Conservation (phyloP, 768 basidiomycete species). For the Macrolepiota dolichaula region DNA sequence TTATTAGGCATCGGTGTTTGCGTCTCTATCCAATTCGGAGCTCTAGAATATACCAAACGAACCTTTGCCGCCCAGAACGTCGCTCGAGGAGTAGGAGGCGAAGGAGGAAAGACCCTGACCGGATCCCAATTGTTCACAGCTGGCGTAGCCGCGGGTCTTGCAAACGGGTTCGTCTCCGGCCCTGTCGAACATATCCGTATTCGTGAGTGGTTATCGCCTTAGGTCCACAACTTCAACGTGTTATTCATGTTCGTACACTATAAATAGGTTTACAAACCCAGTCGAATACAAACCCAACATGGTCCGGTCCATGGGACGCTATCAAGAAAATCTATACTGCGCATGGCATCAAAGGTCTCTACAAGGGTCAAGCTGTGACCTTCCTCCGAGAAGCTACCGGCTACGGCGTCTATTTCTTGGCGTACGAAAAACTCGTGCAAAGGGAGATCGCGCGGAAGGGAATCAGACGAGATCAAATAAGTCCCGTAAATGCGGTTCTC, state of each 20-base stretch:
- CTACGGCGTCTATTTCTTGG: conserved; percentile 87
- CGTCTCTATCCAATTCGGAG: conserved; percentile 95
- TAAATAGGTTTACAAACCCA: conserved; percentile 85
- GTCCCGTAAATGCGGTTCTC: conserved; percentile 70
- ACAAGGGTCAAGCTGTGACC: conserved; percentile 91
- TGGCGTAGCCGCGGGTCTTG: conserved; percentile 83
- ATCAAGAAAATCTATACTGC: conserved; percentile 76
- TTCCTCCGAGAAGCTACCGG: conserved; percentile 79
- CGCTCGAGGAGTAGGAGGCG: conserved; percentile 55
- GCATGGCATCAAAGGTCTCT: conserved; percentile 81
- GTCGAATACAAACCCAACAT: conserved; percentile 68
- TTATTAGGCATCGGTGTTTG: conserved; percentile 90
- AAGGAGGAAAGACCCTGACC: conserved; percentile 57
- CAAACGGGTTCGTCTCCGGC: conserved; percentile 90
- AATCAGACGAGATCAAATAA: conserved; percentile 74
- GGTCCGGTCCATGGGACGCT: conserved; percentile 85
- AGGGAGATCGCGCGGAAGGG: conserved; percentile 74
- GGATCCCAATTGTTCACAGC: conserved; percentile 66
- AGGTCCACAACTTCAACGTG: conserved; percentile 6
- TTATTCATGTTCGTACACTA: background rate
- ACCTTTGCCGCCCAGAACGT: conserved; percentile 66
- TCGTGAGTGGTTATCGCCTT: conserved; percentile 43
- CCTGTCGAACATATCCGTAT: conserved; percentile 99
- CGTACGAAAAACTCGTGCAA: conserved; percentile 91
- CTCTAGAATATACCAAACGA: conserved; percentile 82